Evolutionary conservation across 148 eudicot species (phyloP).

Genomic region (Silene conica): DNA sequence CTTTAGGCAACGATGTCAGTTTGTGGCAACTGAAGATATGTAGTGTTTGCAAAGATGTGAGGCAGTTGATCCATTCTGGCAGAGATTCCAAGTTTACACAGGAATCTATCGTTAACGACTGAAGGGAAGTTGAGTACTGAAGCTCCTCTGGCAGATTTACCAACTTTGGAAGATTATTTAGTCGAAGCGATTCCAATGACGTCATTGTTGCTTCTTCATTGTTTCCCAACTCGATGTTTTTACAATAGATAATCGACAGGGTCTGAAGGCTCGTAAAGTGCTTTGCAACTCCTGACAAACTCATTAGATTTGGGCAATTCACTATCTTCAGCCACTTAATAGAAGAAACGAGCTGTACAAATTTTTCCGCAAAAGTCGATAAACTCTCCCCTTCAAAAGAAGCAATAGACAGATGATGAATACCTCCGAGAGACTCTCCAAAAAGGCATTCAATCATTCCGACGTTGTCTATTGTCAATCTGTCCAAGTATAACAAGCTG

Average conservation of each 20-base stretch:
- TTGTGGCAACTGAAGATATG: fast-evolving
- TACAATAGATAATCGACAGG: too few species aligned
- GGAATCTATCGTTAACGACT: too few species aligned
- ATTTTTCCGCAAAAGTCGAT: too few species aligned
- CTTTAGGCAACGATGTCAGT: too few species aligned
- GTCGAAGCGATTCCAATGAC: neutral
- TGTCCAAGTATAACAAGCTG: neutral
- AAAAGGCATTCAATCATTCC: neutral
- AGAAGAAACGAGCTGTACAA: too few species aligned
- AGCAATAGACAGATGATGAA: neutral
- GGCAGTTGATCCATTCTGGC: neutral
- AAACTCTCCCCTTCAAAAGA: neutral
- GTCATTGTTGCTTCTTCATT: neutral
- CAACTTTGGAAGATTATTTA: too few species aligned
- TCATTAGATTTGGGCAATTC: too few species aligned
- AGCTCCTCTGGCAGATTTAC: too few species aligned
- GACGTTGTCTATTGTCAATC: neutral
- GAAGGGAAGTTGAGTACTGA: too few species aligned
- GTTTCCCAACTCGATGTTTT: neutral
- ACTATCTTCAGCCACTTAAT: neutral
- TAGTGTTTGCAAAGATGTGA: neutral
- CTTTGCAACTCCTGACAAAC: too few species aligned
- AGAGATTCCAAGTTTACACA: too few species aligned
- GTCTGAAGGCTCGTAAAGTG: too few species aligned
- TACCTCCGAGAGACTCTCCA: conserved; percentile 1